These are phyloP conservation scores for Stellera chamaejasme DNA, from an alignment of 345 rosid species.

Conservation along the genomic window DNA sequence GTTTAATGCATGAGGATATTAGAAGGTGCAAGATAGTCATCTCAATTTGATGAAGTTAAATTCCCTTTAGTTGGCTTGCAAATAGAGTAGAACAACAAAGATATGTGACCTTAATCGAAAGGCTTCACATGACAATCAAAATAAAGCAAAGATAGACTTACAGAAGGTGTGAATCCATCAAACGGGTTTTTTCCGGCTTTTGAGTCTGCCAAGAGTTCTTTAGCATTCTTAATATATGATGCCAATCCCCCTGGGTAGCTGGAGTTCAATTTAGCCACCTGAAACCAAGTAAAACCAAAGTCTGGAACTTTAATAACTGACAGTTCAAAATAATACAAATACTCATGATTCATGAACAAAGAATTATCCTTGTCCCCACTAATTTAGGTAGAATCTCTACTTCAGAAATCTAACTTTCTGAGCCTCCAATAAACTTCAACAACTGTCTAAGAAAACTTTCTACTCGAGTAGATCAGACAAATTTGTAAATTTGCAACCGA, in stretches of 20 bases:
- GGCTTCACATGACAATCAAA: not conserved
- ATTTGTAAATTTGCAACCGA: too few species aligned
- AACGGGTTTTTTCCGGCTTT: constrained; percentile 88
- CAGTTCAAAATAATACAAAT: not conserved
- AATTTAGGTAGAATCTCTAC: too few species aligned
- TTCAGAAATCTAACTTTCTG: too few species aligned
- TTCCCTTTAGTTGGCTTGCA: not conserved
- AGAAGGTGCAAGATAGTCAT: not conserved
- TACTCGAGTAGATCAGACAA: too few species aligned
- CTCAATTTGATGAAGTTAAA: not conserved
- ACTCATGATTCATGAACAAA: not conserved
- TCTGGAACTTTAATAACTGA: not conserved
- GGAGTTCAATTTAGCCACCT: constrained; percentile 67
- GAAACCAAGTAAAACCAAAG: not conserved
- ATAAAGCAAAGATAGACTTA: constrained; percentile 20
- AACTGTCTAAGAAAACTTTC: too few species aligned
- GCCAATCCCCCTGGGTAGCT: constrained; percentile 91
- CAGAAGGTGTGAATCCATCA: constrained; percentile 95
- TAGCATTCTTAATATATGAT: constrained; percentile 59
- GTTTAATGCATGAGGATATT: too few species aligned
- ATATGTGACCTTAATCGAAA: not conserved
- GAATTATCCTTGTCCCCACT: too few species aligned
- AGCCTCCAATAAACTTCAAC: too few species aligned
- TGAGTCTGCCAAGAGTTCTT: constrained; percentile 81
- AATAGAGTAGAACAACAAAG: not conserved